These are phyloP conservation scores for Cercospora citrullina DNA, from an alignment of 2,329 filamentous ascomycete species.

Conservation along the genomic window DNA sequence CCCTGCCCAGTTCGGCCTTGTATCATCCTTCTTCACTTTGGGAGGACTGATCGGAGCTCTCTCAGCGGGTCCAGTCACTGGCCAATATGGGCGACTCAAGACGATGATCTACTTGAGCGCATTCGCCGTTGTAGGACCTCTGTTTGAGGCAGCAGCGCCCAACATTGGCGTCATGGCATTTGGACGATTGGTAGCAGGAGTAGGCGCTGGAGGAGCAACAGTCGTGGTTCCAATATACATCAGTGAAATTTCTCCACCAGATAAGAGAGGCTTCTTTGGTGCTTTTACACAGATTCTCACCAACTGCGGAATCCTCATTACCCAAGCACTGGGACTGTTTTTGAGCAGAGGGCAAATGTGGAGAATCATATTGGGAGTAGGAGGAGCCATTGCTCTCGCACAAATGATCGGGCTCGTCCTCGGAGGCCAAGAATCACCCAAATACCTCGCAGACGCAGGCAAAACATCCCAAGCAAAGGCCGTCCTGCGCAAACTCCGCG, in stretches of 20 bases:
- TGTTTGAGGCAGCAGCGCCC: constrained; percentile 70
- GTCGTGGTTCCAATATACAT: constrained; percentile 95
- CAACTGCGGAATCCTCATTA: constrained; percentile 78
- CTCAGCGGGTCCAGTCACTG: constrained; percentile 74
- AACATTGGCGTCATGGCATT: constrained; percentile 67
- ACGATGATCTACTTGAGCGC: constrained; percentile 76
- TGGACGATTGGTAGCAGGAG: constrained; percentile 76
- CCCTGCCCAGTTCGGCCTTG: constrained; percentile 75
- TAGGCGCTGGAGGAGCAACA: constrained; percentile 84
- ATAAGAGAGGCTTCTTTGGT: constrained; percentile 65
- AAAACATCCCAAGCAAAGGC: constrained; percentile 61
- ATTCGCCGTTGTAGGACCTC: constrained; percentile 73
- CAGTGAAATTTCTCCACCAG: constrained; percentile 79
- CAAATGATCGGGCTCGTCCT: constrained; percentile 71
- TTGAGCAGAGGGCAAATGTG: constrained; percentile 76
- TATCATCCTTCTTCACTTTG: constrained; percentile 87
- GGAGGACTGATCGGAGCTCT: constrained; percentile 85
- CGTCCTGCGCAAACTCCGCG: constrained; percentile 74
- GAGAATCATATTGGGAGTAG: constrained; percentile 78
- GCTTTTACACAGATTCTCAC: constrained; percentile 88
- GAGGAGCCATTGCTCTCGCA: constrained; percentile 64
- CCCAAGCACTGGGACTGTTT: constrained; percentile 85
- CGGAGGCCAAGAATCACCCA: constrained; percentile 78
- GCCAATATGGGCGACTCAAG: constrained; percentile 70
- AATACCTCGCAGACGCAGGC: constrained; percentile 74